Conservation (phyloP, 352 stramenopile species). For the Phytophthora cryptogea region DNA sequence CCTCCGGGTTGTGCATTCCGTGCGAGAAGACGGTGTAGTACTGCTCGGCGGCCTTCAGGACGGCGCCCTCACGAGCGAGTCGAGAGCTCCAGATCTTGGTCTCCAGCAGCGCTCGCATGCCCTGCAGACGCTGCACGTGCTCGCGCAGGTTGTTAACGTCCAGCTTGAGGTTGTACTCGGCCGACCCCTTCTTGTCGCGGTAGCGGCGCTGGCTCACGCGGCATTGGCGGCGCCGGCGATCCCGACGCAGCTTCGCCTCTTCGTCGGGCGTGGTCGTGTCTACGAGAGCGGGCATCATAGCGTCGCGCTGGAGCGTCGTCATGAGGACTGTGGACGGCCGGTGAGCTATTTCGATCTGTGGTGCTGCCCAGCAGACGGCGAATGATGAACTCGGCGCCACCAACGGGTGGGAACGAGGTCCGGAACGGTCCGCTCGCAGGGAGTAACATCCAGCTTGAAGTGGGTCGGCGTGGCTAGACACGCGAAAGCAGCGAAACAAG, state of each 20-base stretch:
- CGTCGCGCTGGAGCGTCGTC: not conserved
- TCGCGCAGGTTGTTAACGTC: slow-evolving; percentile 67
- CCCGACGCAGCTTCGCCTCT: slow-evolving; percentile 24
- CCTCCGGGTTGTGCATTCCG: slow-evolving; percentile 54
- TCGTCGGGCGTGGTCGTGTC: slow-evolving; percentile 5
- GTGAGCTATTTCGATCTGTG: slow-evolving; percentile 8
- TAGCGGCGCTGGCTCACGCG: slow-evolving; percentile 74
- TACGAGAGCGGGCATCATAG: not conserved
- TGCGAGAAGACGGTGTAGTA: slow-evolving; percentile 70
- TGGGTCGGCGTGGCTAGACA: not conserved
- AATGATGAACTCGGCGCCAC: slow-evolving; percentile 10
- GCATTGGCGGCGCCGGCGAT: slow-evolving; percentile 59
- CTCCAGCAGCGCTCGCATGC: slow-evolving; percentile 48
- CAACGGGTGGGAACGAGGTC: not conserved
- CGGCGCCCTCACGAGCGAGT: slow-evolving; percentile 32
- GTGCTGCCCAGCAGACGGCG: not conserved
- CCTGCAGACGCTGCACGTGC: slow-evolving; percentile 54
- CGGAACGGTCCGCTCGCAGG: not conserved
- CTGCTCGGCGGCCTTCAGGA: slow-evolving; percentile 59
- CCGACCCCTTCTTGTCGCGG: slow-evolving; percentile 66
- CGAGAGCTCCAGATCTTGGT: slow-evolving; percentile 51
- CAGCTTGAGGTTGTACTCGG: slow-evolving; percentile 68
- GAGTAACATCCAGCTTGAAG: not conserved
- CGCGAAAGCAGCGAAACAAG: slow-evolving; percentile 2
- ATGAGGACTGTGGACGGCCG: not conserved